Conservation (phyloP, 306 rosid species). For the Cyclanthera cordifolia region DNA sequence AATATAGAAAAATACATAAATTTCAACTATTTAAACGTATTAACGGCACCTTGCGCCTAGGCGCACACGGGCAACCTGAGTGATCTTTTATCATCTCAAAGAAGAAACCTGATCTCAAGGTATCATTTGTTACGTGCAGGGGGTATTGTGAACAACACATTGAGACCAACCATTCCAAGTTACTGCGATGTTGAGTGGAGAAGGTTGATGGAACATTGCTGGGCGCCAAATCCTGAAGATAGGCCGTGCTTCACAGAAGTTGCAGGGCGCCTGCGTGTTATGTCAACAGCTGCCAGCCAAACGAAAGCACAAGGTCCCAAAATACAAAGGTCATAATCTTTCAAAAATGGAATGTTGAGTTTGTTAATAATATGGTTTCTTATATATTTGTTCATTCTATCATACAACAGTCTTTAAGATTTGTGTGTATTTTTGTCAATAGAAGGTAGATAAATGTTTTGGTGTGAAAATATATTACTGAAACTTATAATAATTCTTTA, state of each 20-base stretch:
- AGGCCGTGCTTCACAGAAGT: constrained; percentile 92
- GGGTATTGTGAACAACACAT: constrained; percentile 81
- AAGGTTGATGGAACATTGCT: constrained; percentile 85
- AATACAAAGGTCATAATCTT: constrained; percentile 43
- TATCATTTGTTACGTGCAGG: constrained; percentile 30
- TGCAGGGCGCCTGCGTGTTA: constrained; percentile 55
- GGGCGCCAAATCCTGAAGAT: constrained; percentile 87
- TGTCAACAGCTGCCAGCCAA: constrained; percentile 64
- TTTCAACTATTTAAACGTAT: too few relatives aligned
- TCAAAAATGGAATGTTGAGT: constrained; percentile 21
- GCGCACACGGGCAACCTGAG: too few relatives aligned
- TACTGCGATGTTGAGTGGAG: constrained; percentile 77
- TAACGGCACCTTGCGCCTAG: too few relatives aligned
- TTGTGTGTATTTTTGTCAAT: constrained; percentile 15
- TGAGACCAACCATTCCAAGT: constrained; percentile 82
- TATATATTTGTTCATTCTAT: constrained; percentile 27
- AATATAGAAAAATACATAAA: too few relatives aligned
- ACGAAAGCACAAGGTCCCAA: constrained; percentile 63
- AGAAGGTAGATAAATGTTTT: constrained; percentile 11
- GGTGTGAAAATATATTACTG: neutral
- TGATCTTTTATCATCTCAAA: neutral
- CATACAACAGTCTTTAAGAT: constrained; percentile 18
- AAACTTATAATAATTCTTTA: constrained; percentile 6
- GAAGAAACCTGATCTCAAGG: neutral
- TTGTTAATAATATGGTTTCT: neutral